These are phyloP conservation scores for Quercus cerris DNA, from an alignment of 306 rosid genomes.

Conservation along the genomic window DNA sequence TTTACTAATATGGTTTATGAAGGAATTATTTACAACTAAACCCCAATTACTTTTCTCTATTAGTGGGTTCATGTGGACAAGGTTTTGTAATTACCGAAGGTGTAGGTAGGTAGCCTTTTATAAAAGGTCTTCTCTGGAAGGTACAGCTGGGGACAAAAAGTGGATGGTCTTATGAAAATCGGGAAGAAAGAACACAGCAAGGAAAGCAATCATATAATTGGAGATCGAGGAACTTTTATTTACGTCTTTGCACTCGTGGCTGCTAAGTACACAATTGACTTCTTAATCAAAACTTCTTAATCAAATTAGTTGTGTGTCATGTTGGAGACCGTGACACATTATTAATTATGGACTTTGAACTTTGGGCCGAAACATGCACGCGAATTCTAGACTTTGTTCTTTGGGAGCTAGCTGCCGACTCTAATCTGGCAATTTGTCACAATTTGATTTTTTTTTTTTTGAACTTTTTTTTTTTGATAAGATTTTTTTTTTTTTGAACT, in stretches of 20 bases:
- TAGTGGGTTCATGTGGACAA: neutral
- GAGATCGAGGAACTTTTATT: conserved; percentile 6
- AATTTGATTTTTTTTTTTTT: conserved; percentile 2
- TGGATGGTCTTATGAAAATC: conserved; percentile 8
- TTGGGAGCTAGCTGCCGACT: conserved; percentile 17
- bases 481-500: neutral
- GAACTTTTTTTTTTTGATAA: too few relatives aligned
- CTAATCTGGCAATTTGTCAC: conserved; percentile 13
- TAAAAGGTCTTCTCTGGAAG: conserved; percentile 28
- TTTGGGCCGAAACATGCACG: conserved; percentile 14
- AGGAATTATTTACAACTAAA: too few relatives aligned
- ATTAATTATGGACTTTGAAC: conserved; percentile 19
- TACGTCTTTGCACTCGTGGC: conserved; percentile 19
- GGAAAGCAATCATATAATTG: neutral
- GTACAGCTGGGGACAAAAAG: conserved; percentile 40
- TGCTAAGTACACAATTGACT: conserved; percentile 7
- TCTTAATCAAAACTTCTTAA: neutral
- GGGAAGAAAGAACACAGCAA: neutral
- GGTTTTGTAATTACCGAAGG: conserved; percentile 35
- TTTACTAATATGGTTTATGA: too few relatives aligned
- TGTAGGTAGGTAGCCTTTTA: conserved; percentile 15
- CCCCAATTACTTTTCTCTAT: too few relatives aligned
- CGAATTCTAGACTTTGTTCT: neutral
- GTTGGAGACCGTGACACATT: conserved; percentile 20
- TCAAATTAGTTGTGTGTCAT: conserved; percentile 1